Evolutionary conservation across 2,329 filamentous ascomycete genomes (phyloP), one percentile per base, ranked within the genome.

Genomic region (Amauroascus verrucosus): DNA sequence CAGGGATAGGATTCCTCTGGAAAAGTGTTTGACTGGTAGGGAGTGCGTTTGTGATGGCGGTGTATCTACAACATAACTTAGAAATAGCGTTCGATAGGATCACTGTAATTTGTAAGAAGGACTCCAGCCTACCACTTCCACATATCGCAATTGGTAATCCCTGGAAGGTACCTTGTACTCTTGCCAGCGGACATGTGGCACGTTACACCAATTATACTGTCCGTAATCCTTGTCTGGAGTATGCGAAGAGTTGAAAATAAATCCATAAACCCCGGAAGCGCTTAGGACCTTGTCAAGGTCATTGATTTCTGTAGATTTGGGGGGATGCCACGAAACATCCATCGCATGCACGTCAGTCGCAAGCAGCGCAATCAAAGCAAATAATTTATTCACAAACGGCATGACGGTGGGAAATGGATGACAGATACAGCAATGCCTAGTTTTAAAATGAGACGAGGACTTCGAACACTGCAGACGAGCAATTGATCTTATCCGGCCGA

Each of bases 1-100:
- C 86, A 93, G 16, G 72, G 70, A 63, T 87, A 86, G 0, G 79
- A 71, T 65, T 93, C 88, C 0, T 79, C 72, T 0, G 86, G 86
- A 61, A 93, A 91, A 0, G 82, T 80, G 64, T 93, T 94, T 51
- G 77, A 75, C 1, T 84, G 79, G 65, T 93, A 93, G 0, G 86
- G 86, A 0, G 86, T 93, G 20, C 88, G 80, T 65, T 93, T 93
- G 68, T 93, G 87, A 65, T 93, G 88, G 49, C 88, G 79, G 63
- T 93, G 87, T 48, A 90, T 85, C 76, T 83, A 35, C 6, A 38
- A 35, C 14, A 5, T 24, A 20, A 11, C 40, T 30, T 20, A 44
- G 57, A 45, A n/a, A 38, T 54, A 32, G 38, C 16, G 24, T n/a
- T 28, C 40, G 20, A 41, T 22, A 13, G 16, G 6, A 7, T 14